A percentile compares a stretch with the other conserved stretches of the same genome.
phyloP scores from a whole-genome alignment of 768 basidiomycete genomes.

The Tulasnella sp. region DNA sequence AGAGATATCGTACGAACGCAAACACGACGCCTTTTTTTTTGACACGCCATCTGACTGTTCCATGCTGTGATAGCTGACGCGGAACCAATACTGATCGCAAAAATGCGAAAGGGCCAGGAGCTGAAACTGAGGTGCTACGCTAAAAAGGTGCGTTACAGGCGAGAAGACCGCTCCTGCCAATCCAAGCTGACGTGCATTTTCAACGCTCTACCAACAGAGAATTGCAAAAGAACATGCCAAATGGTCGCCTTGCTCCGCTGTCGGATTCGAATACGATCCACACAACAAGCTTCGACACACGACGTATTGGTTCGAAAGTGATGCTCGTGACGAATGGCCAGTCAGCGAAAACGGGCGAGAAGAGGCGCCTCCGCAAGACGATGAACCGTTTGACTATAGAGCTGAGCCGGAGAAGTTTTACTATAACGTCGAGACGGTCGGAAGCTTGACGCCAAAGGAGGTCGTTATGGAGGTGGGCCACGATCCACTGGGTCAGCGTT shows the following conservation, averaged over 20 bases:
- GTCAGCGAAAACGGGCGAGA: constrained; percentile 81
- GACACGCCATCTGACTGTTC: neutral
- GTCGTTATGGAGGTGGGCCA: constrained; percentile 76
- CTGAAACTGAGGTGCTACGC: constrained; percentile 83
- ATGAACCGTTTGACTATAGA: constrained; percentile 83
- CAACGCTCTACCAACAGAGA: constrained; percentile 52
- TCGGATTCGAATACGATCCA: constrained; percentile 97
- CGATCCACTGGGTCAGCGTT: neutral
- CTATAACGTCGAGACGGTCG: constrained; percentile 92
- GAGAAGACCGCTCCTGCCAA: neutral
- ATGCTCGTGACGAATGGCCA: constrained; percentile 88
- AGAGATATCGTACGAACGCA: neutral
- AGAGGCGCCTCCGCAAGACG: constrained; percentile 78
- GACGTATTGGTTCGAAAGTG: constrained; percentile 88
- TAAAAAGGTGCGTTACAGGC: constrained; percentile 70
- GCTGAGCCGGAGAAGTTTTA: constrained; percentile 91
- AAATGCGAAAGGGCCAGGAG: constrained; percentile 93
- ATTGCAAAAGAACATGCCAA: constrained; percentile 99
- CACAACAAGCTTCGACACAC: constrained; percentile 97
- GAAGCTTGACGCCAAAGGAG: constrained; percentile 84
- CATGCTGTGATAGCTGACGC: constrained; percentile 53
- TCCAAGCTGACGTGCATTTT: constrained; percentile 26
- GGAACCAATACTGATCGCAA: constrained; percentile 81
- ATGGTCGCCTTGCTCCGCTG: constrained; percentile 95
- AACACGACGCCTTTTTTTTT: too few relatives aligned